phyloP scores from a whole-genome alignment of 140 eudicot species.

The Oenanthe javanica region DNA sequence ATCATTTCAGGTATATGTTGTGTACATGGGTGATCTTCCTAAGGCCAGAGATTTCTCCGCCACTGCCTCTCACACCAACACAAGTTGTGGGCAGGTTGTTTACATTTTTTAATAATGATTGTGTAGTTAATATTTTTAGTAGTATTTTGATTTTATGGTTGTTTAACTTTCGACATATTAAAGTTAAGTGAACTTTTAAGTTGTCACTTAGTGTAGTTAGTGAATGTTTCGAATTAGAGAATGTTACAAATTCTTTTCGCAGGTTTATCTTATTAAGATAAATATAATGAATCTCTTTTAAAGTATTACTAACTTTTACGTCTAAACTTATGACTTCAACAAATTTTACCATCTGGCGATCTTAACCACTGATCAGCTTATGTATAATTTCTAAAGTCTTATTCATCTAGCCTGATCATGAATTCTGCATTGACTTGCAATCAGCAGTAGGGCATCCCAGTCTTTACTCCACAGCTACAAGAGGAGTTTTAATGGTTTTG shows the following conservation, averaged over 20 bases:
- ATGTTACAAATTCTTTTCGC: not conserved
- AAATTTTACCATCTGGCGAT: not conserved
- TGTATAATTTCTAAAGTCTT: not conserved
- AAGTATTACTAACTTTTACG: too few species aligned
- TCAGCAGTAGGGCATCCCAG: constrained; percentile 41
- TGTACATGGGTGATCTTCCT: constrained; percentile 61
- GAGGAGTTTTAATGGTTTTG: constrained; percentile 67
- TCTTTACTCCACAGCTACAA: constrained; percentile 51
- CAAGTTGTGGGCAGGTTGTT: constrained; percentile 43
- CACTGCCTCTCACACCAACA: constrained; percentile 32
- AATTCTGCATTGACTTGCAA: not conserved
- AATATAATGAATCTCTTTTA: not conserved
- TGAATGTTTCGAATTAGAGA: not conserved
- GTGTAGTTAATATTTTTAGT: not conserved
- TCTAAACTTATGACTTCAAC: not conserved
- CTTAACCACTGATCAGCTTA: not conserved
- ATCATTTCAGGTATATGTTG: constrained; percentile 39
- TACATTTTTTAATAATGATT: not conserved
- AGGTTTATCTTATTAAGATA: not conserved
- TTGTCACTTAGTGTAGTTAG: not conserved
- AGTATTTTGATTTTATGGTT: not conserved
- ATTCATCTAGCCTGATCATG: not conserved
- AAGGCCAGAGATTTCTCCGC: constrained; percentile 24
- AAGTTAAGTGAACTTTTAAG: not conserved
- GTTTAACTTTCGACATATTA: not conserved